Percentiles rank a stretch among this genome's conserved stretches.
Evolutionary conservation across 2,329 filamentous ascomycete species (phyloP).

Genomic region (Pseudogymnoascus sp.): DNA sequence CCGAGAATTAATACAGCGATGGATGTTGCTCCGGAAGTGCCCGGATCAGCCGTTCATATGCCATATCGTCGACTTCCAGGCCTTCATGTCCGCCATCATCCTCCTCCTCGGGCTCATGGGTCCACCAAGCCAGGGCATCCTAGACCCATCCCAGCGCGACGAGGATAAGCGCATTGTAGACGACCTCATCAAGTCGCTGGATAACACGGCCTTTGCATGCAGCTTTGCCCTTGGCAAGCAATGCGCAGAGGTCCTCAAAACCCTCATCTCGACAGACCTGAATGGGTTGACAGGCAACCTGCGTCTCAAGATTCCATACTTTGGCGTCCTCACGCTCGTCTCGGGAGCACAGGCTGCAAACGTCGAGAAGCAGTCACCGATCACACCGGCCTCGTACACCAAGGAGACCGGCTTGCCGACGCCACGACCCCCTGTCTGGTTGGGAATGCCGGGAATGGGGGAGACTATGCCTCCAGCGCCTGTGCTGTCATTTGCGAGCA

Average conservation of each 20-base stretch:
- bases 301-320: conserved; percentile 28
- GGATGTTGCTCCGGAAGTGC: conserved; percentile 19
- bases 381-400: neutral
- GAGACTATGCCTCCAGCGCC: conserved; percentile 9
- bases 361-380: neutral
- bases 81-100: conserved; percentile 25
- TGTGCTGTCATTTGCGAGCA: conserved; percentile 22
- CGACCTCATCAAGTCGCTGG: conserved; percentile 21
- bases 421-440: neutral
- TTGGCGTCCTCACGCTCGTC: conserved; percentile 26
- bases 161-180: conserved; percentile 21
- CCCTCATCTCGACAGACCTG: conserved; percentile 19
- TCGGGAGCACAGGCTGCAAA: conserved; percentile 14
- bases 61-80: conserved; percentile 26
- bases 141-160: conserved; percentile 17
- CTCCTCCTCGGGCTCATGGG: conserved; percentile 24
- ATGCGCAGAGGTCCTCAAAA: conserved; percentile 25
- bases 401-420: neutral
- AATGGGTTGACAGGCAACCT: conserved; percentile 18
- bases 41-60: conserved; percentile 23
- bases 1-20: conserved; percentile 24
- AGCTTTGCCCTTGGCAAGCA: conserved; percentile 16
- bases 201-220: conserved; percentile 15
- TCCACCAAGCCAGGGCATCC: conserved; percentile 10
- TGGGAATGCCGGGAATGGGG: neutral